Evolutionary conservation across 495 filamentous ascomycete species (phyloP), one percentile per base, ranked within the genome.

Genomic region (Achaetomiella virescens): DNA sequence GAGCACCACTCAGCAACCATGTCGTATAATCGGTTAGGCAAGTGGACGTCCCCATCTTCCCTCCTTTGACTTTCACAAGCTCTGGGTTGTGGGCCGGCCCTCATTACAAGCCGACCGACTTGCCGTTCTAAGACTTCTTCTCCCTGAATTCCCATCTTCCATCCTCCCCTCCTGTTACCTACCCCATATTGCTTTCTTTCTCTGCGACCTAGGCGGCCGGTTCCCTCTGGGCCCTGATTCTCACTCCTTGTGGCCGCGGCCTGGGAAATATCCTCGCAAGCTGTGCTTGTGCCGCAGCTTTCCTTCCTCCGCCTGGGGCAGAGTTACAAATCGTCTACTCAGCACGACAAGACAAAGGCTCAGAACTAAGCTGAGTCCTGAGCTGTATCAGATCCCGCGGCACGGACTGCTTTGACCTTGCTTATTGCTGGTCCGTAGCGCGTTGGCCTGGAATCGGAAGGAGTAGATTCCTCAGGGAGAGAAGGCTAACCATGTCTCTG

Each of bases 11-110:
- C 42, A 38, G 51, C 59, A 66, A 74, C 67, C 73, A 81, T 81
- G 78, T 79, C 84, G 67, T 88, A 88, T 74, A 86, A 87, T 78
- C 83, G 84, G 52, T 71, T 87, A 78, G 81, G 85, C 84, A 74
- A 75, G 84, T 83, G 56, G 40, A 38, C 48, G 18, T 55, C 50
- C 57, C 49, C 54, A 49, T 56, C 33, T 20, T 29, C 24, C 33
- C 45, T 22, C 46, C 20, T 50, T 35, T 27, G n/a, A n/a, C 38
- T 11, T 25, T 43, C 24, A 14, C 36, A 17, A 20, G 6, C n/a
- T 38, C 33, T 42, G 42, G 54, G 25, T 33, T 21, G 44, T 49
- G 45, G 45, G 46, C 36, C 36, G 35, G 35, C 45, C 18, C 17
- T 42, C 43, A 42, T 42, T 35, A 40, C 42, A 11, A 35, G 14